Evolutionary conservation across 495 filamentous ascomycete genomes (phyloP), one percentile per base, ranked within the genome.

Genomic region (Aspergillus bertholletiae): DNA sequence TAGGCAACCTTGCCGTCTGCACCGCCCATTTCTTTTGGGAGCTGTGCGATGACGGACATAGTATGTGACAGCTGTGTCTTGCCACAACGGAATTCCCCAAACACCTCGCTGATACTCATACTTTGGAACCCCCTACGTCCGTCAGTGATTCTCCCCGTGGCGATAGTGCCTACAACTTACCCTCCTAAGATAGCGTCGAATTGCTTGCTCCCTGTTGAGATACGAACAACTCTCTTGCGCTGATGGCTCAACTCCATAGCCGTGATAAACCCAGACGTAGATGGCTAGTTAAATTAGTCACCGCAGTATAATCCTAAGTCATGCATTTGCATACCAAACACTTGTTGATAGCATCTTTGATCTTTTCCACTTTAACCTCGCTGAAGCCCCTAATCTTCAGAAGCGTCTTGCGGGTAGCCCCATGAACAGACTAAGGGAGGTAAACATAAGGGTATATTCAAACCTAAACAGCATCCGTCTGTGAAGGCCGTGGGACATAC

Each of bases 301-400:
- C 17, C n/a, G n/a, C n/a, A n/a, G n/a, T n/a, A n/a, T n/a, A n/a
- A n/a, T n/a, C n/a, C n/a, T n/a, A n/a, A n/a, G n/a, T n/a, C n/a
- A n/a, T 39, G 21, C 5, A 8, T n/a, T 7, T 30, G 13, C 67
- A 26, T 70, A 89, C 87, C 62, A 85, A 73, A 54, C 85, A 85
- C 61, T 92, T 92, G 54, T 78, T 74, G 35, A 86, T 80, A 20
- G 88, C 88, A 58, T 91, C 88, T 62, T 90, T 91, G 65, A 92
- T 76, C 64, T 90, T 91, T 54, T 90, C 88, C 12, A 90, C 88
- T 68, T 90, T 91, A 61, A 85, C 77, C 62, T 92, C 88, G 51
- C 86, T 89, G 69, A 91, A 90, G 7, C 88, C 88, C 64, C 88
- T 89, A 65, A 91, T 88, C 65, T 87, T 90, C 52, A 86, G 67